Percentiles rank a stretch among this genome's conserved stretches.
Evolutionary conservation across 345 rosid species (phyloP).

Genomic region (Kandelia obovata): DNA sequence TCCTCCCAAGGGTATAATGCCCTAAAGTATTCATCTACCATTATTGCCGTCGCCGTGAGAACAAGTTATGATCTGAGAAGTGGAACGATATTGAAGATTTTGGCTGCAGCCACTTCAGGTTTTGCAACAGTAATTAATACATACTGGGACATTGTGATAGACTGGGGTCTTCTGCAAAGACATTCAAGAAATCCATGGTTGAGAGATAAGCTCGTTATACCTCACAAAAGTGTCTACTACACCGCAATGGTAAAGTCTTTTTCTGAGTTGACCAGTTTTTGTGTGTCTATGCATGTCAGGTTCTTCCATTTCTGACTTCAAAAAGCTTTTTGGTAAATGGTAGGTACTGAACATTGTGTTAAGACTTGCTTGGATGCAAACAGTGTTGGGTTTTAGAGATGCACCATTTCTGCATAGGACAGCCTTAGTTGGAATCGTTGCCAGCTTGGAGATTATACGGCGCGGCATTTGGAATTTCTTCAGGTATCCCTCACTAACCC

Average conservation of each 20-base stretch:
- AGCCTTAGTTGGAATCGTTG: constrained; percentile 54
- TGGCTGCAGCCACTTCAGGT: constrained; percentile 49
- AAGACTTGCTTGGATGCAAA: constrained; percentile 81
- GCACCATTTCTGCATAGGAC: constrained; percentile 50
- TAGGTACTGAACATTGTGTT: constrained; percentile 63
- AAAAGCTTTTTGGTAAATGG: not conserved
- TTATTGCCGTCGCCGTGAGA: constrained; percentile 50
- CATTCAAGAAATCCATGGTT: constrained; percentile 69
- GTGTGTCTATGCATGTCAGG: no score
- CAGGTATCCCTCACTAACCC: constrained; percentile 35
- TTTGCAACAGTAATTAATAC: constrained; percentile 48
- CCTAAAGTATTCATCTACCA: constrained; percentile 57
- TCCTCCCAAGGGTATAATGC: constrained; percentile 39
- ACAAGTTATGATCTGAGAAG: constrained; percentile 32
- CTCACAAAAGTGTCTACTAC: constrained; percentile 53
- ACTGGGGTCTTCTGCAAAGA: constrained; percentile 70
- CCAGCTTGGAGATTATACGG: constrained; percentile 68
- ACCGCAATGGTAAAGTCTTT: constrained; percentile 53
- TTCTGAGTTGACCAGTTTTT: not conserved
- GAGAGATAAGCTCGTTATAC: constrained; percentile 67
- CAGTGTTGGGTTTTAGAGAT: constrained; percentile 54
- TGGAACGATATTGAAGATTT: constrained; percentile 36
- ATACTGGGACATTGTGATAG: constrained; percentile 70
- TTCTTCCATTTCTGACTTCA: not conserved
- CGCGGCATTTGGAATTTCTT: constrained; percentile 88